Evolutionary conservation across 1,284 basidiomycete species (phyloP), one percentile per base, ranked within the genome.

Genomic region (Microbotryum silenes-acaulis): DNA sequence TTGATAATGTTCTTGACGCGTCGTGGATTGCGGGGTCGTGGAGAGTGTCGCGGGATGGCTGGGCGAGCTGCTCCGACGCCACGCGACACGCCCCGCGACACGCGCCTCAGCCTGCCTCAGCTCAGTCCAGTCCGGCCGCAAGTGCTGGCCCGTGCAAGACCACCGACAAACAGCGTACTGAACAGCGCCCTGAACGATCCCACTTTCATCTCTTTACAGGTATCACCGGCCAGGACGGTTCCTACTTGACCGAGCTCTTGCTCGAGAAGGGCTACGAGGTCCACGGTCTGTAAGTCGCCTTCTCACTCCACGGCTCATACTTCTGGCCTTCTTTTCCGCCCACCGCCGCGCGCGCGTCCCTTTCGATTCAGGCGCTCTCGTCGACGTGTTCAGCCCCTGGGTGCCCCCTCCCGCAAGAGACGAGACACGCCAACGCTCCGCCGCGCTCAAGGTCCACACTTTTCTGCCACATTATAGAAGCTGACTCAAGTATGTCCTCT

Each of bases 221-320:
- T 75, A 88, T 93, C 74, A 91, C 90, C 69, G 90, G 90, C 21
- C 90, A 92, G 77, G 90, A 92, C 77, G 90, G 89, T 37, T 91
- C 89, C 8, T 91, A 91, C 74, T 77, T 91, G 85, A 88, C 89
- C 27, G 89, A 91, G 75, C 78, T 92, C 21, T 79, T 93, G 60
- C 79, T 93, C 60, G 80, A 81, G 64, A 92, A 93, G 75, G 91
- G 90, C 46, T 93, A 93, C 75, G 82, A 90, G 69, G 91, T 93
- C 1, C 91, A 93, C 74, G 91, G 74, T 25, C 51, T 72, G 65
- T 67, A 27, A 57, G 63, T 57, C 18, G 2, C 20, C 23, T n/a
- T 25, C 45, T 27, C 10, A 16, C 31, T 21, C 10, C 29, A 3
- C 37, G 27, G 2, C 27, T 27, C 27, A n/a, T n/a, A n/a, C n/a